A percentile compares a stretch with the other conserved stretches of the same genome.
phyloP scores from a whole-genome alignment of 2,329 filamentous ascomycete species.

The Aspergillus sp. region DNA sequence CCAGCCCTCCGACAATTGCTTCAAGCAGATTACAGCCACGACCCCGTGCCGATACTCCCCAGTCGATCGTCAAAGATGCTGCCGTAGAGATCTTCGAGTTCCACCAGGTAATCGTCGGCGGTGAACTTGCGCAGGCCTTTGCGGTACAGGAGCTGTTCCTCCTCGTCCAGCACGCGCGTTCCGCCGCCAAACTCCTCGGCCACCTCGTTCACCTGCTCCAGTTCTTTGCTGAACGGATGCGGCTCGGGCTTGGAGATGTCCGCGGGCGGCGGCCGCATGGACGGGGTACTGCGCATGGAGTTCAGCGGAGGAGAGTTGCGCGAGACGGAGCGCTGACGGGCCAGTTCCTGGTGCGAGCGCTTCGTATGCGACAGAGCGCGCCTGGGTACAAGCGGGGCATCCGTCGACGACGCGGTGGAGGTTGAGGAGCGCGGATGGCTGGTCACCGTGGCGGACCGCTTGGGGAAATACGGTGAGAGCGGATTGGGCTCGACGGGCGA shows the following conservation, averaged over 20 bases:
- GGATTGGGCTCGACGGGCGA: constrained; percentile 55
- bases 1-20: constrained; percentile 17
- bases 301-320: constrained; percentile 45
- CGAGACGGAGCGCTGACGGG: constrained; percentile 65
- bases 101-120: constrained; percentile 78
- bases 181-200: constrained; percentile 81
- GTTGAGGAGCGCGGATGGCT: constrained; percentile 51
- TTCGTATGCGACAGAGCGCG: constrained; percentile 87
- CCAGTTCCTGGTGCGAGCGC: constrained; percentile 74
- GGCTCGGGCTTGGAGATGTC: constrained; percentile 38
- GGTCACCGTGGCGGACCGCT: constrained; percentile 66
- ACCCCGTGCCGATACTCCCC: constrained; percentile 30
- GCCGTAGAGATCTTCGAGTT: constrained; percentile 69
- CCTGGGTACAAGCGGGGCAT: constrained; percentile 69
- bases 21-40: constrained; percentile 39
- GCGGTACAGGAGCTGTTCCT: constrained; percentile 66
- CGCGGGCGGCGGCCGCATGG: constrained; percentile 27
- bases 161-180: constrained; percentile 65
- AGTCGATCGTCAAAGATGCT: constrained; percentile 56
- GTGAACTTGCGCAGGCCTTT: constrained; percentile 71
- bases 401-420: constrained; percentile 44
- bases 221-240: constrained; percentile 84
- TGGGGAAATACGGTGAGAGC: constrained; percentile 62
- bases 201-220: constrained; percentile 88
- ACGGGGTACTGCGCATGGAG: constrained; percentile 33